phyloP scores from a whole-genome alignment of 2,329 filamentous ascomycete genomes.

The Diaporthe sp. region DNA sequence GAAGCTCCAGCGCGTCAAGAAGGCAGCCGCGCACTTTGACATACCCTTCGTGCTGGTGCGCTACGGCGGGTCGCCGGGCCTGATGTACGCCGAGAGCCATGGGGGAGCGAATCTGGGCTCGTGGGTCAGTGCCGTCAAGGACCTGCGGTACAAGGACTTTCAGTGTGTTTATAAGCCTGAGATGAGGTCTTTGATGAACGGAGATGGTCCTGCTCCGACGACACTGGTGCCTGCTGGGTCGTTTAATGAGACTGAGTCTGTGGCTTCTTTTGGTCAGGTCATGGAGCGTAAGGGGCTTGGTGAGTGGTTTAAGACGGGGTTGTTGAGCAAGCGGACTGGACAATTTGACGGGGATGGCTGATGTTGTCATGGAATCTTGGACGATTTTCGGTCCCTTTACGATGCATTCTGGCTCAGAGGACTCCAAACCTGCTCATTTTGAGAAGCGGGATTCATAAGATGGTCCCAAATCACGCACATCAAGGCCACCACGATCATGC shows the following conservation, averaged over 20 bases:
- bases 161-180: conserved; percentile 68
- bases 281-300: conserved; percentile 71
- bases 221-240: conserved; percentile 37
- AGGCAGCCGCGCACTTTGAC: conserved; percentile 69
- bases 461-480: neutral
- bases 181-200: conserved; percentile 35
- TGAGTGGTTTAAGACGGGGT: conserved; percentile 60
- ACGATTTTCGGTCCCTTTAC: neutral
- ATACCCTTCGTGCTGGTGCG: conserved; percentile 73
- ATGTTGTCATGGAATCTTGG: neutral
- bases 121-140: conserved; percentile 74
- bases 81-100: conserved; percentile 79
- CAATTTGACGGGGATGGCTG: conserved; percentile 32
- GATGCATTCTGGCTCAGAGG: too few species aligned
- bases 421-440: too few species aligned
- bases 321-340: conserved; percentile 34
- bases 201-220: neutral
- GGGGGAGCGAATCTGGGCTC: conserved; percentile 63
- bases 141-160: conserved; percentile 78
- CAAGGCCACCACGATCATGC: neutral
- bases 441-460: too few species aligned
- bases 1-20: conserved; percentile 70
- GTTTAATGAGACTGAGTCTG: conserved; percentile 69
- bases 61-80: conserved; percentile 75
- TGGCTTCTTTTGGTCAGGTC: conserved; percentile 70